These are phyloP conservation scores for Pseudogymnoascus sp. DNA, from an alignment of 2,329 filamentous ascomycete genomes.

Conservation along the genomic window DNA sequence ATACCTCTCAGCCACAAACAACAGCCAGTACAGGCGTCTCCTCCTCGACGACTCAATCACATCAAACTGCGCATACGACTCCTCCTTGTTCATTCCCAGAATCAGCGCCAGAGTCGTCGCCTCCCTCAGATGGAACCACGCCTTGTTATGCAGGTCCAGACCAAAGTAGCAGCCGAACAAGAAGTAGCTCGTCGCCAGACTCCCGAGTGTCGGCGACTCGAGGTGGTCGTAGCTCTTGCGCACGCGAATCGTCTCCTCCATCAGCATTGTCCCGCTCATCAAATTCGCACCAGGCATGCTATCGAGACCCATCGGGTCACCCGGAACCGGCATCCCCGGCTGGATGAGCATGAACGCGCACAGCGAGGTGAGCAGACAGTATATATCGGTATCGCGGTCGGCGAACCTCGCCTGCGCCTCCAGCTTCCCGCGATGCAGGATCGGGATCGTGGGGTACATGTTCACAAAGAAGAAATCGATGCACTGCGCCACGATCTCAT, in stretches of 20 bases:
- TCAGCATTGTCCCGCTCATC: constrained; percentile 56
- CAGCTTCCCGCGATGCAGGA: constrained; percentile 51
- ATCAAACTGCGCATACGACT: constrained; percentile 53
- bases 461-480: constrained; percentile 62
- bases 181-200: constrained; percentile 69
- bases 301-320: constrained; percentile 50
- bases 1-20: constrained; percentile 65
- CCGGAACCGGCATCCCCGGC: constrained; percentile 57
- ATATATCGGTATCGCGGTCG: constrained; percentile 55
- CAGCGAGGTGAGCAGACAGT: constrained; percentile 57
- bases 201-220: constrained; percentile 48
- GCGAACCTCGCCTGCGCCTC: constrained; percentile 53
- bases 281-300: constrained; percentile 53
- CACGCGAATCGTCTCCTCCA: constrained; percentile 61
- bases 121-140: constrained; percentile 74
- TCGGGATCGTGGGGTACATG: constrained; percentile 57
- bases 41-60: constrained; percentile 54
- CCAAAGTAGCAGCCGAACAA: constrained; percentile 66
- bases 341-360: constrained; percentile 64
- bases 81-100: constrained; percentile 54
- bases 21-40: constrained; percentile 64
- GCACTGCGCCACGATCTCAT: constrained; percentile 58
- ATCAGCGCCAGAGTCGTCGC: constrained; percentile 63
- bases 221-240: constrained; percentile 56
- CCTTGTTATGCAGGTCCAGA: constrained; percentile 65